Evolutionary conservation across 116 monocot genomes (phyloP), one percentile per base, ranked within the genome.

Genomic region (Papilionanthe hybrid): DNA sequence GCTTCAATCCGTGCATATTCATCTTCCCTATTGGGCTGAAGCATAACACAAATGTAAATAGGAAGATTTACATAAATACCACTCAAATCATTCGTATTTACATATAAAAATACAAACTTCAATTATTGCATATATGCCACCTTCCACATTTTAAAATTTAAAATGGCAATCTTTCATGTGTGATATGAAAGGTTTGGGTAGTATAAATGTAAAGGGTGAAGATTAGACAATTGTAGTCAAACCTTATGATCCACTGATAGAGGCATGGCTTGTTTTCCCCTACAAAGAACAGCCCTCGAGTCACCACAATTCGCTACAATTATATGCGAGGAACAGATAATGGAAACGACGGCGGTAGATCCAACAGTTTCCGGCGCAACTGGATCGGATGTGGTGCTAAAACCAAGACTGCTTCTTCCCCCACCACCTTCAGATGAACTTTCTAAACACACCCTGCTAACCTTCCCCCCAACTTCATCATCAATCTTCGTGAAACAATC

Each of bases 231-330:
- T 7, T 23, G 2, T 8, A 15, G 2, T 72, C 85, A 77, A 85
- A 89, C 94, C 84, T 94, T 94, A 81, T 94, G 94, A 92, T 94
- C 94, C 18, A 94, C 81, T 28, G 94, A 90, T 49, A 94, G 73
- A 76, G 94, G 85, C 55, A 92, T 10, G 15, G 94, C 83, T 65
- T 88, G 80, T 73, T 94, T 94, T 56, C 92, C 92, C 53, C 94
- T 90, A 48, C 90, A 90, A 83, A 94, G 90, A 11, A 94, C 92
- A 28, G 90, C 94, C 75, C 94, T 90, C 10, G 94, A 94, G 84
- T 94, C 94, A 18, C 94, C 94, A 83, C 94, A 92, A 44, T 94
- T 94, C 18, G 89, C 85, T 17, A 93, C 47, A 15, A 93, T 92
- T 41, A 96, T 92, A 77, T 94, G 94, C 0, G 96, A 89, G 74